Evolutionary conservation across 2,329 filamentous ascomycete genomes (phyloP).

Genomic region (Pestalotiopsis sp.): DNA sequence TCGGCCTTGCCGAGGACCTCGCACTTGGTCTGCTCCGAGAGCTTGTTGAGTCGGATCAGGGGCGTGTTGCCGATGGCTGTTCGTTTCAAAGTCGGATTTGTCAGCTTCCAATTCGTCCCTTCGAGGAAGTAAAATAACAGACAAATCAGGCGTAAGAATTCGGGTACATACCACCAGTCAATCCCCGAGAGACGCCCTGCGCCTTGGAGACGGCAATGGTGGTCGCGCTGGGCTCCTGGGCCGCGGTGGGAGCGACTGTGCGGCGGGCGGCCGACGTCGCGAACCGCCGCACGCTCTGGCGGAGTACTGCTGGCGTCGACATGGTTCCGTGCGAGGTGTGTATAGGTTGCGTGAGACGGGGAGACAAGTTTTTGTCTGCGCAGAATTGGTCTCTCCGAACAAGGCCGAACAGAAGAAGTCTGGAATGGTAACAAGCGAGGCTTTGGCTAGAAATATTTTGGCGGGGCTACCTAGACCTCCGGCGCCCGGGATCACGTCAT

Average conservation of each 20-base stretch:
- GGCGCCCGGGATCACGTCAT: constrained; percentile 7
- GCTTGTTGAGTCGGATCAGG: constrained; percentile 82
- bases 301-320: constrained; percentile 57
- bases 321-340: not conserved
- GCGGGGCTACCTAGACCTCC: not conserved
- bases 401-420: not conserved
- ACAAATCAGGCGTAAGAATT: not conserved
- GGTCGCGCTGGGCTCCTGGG: constrained; percentile 50
- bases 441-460: constrained; percentile 7
- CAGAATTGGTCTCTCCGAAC: not conserved
- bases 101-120: not conserved
- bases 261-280: constrained; percentile 60
- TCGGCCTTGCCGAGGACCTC: constrained; percentile 95
- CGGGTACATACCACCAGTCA: constrained; percentile 69
- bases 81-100: not conserved
- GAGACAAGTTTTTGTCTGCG: not conserved
- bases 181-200: constrained; percentile 74
- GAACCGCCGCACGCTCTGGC: constrained; percentile 67
- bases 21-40: constrained; percentile 90
- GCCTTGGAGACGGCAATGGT: constrained; percentile 74
- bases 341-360: not conserved
- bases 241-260: constrained; percentile 38
- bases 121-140: not conserved
- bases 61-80: constrained; percentile 96
- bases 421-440: not conserved